These are phyloP conservation scores for Spirogloea muscicola DNA, from an alignment of 139 green algal genomes.

Conservation along the genomic window DNA sequence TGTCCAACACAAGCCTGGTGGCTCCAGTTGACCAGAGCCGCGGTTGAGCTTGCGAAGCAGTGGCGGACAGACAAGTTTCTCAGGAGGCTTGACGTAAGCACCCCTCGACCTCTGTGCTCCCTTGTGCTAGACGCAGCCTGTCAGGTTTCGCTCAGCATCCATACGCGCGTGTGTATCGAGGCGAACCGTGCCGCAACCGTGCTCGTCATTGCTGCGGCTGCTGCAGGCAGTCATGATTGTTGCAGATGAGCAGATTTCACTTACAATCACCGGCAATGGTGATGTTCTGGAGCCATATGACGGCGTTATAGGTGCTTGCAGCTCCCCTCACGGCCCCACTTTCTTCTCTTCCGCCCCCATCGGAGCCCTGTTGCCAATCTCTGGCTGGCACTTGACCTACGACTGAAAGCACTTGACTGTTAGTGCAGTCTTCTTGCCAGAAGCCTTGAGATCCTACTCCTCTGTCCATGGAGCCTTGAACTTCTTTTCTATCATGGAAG, in stretches of 20 bases:
- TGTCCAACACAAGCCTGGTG: neutral
- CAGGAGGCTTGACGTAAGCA: conserved; percentile 69
- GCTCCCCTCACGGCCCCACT: neutral
- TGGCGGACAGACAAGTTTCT: conserved; percentile 93
- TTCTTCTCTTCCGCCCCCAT: too few relatives aligned
- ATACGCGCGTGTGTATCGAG: too few relatives aligned
- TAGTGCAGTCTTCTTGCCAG: too few relatives aligned
- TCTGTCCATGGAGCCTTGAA: too few relatives aligned
- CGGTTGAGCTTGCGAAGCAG: conserved; percentile 87
- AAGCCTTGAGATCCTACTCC: too few relatives aligned
- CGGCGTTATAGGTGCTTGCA: conserved; percentile 55
- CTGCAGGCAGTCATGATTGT: conserved; percentile 73
- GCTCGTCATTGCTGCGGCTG: neutral
- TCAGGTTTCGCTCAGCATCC: too few relatives aligned
- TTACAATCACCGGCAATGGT: conserved; percentile 84
- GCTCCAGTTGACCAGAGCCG: conserved; percentile 71
- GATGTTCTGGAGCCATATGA: conserved; percentile 87
- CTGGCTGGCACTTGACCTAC: too few relatives aligned
- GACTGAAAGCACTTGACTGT: too few relatives aligned
- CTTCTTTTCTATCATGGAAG: too few relatives aligned
- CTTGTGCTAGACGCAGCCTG: neutral
- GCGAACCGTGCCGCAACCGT: too few relatives aligned
- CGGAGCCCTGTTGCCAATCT: too few relatives aligned
- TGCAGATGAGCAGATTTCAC: conserved; percentile 63
- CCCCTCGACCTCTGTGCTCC: too few relatives aligned